Base-by-base conservation (phyloP, 495 filamentous ascomycete genomes). In the Baudoinia panamericana region DNA sequence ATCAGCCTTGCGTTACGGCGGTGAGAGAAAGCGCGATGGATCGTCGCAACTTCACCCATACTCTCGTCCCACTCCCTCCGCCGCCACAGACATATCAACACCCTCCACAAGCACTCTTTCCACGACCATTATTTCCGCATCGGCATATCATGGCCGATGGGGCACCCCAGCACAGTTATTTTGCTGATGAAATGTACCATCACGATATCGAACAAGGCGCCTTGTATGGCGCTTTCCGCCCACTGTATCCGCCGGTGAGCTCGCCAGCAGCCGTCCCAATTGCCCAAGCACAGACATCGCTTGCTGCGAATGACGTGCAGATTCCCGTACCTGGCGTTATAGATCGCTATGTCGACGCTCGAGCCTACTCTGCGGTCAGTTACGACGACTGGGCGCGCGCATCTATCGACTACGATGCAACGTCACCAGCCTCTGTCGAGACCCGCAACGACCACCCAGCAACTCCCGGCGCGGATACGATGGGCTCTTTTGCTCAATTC, bases 381-480 rank as follows among this genome's bases (percentile, higher is more conserved):
- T 23, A 39, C 9, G 23, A 30, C 20, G 39, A 42, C 28, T 42
- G 39, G 39, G 28, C 30, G 28, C 27, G 21, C 9, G 39, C 39
- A 6, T 21, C 27, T 2, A 32, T 42, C 17, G 39, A 42, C 13
- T 42, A 32, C 17, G 39, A 42, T 3, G 27, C 16, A n/a, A 38
- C 29, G 3, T 42, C 39, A 3, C 39, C 39, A 12, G 39, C 17
- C 3, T 42, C 39, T 16, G 12, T 20, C n/a, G n/a, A 9, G 17
- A 22, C n/a, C 29, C 32, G 13, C n/a, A 24, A 18, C 18, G 28
- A 32, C 20, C 23, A 20, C 25, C 28, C 39, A n/a, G 20, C 21
- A 30, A 42, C 39, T 3, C 28, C 39, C 29, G 11, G 29, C 19
- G 15, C 27, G 9, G 16, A 23, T 12, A 15, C 20, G 2, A n/a